Conservation (phyloP, 768 basidiomycete genomes). For the Kwoniella heveanensis region DNA sequence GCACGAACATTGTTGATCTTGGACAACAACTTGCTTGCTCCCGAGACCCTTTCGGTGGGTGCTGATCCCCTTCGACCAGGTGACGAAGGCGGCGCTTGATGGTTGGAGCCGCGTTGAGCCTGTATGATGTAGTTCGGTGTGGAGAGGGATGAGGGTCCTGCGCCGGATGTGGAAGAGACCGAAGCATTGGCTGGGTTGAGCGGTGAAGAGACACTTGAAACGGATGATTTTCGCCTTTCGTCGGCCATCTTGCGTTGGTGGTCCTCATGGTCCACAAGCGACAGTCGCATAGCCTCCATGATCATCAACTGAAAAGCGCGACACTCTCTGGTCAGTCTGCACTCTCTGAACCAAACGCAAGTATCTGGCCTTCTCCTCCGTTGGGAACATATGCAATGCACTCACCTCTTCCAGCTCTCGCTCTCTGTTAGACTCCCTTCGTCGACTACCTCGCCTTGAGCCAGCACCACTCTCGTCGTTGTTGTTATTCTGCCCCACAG, state of each 20-base stretch:
- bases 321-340: not conserved
- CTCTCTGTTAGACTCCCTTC: constrained; percentile 73
- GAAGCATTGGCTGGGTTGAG: constrained; percentile 14
- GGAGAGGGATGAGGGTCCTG: constrained; percentile 8
- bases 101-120: not conserved
- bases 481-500: constrained; percentile 60
- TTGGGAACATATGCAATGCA: too few relatives aligned
- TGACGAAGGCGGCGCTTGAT: not conserved
- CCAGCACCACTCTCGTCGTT: constrained; percentile 59
- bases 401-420: constrained; percentile 89
- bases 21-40: constrained; percentile 29
- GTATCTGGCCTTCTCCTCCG: too few relatives aligned
- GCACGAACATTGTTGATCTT: constrained; percentile 31
- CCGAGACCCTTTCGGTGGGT: constrained; percentile 8
- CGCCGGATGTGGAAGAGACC: not conserved
- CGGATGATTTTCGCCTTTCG: constrained; percentile 28
- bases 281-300: constrained; percentile 98
- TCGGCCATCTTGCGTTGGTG: constrained; percentile 66
- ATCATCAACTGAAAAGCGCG: constrained; percentile 75
- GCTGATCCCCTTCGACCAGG: constrained; percentile 11
- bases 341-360: not conserved
- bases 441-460: constrained; percentile 55
- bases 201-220: constrained; percentile 10
- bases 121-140: not conserved
- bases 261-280: constrained; percentile 90